Base-by-base conservation (phyloP, 306 rosid genomes). In the Lithocarpus polystachyus region DNA sequence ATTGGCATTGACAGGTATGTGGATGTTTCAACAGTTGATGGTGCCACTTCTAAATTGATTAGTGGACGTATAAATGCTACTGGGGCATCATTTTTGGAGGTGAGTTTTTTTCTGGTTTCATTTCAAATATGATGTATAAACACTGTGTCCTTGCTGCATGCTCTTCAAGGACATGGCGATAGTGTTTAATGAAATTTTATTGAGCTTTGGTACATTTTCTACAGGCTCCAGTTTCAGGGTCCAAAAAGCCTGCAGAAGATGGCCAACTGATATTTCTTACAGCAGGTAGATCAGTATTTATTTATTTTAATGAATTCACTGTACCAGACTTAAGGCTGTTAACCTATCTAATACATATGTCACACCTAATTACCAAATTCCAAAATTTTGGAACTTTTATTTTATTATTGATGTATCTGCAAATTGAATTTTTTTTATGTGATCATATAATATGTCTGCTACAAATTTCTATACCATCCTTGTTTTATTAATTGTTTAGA, bases 181-280 rank as follows among this genome's bases (percentile, higher is more conserved):
- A n/a, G n/a, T 72, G 78, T 54, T 72, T 52, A 71, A 31, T 68
- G 61, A 74, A 73, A 85, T 74, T 77, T 72, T 60, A n/a, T 52
- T 53, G 73, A 72, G 23, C 79, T 74, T 65, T 77, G 55, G 78
- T 62, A 24, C 23, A 76, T 61, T 77, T 48, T 61, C 75, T 72
- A 15, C 77, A 95, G 99, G 99, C 99, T 83, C 99, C 99, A 52
- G 99, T 95, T 84, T 95, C 99, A 24, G 98, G 98, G 67, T 95
- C 98, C 75, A 93, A 93, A 83, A 91, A 91, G 78, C 97, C 99
- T 72, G 99, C 99, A 73, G 99, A 93, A 85, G 98, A 95, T 82
- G 99, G 99, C 11, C 92, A 91, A 73, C 82, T 95, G 84, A 95
- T 95, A 78, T 95, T 95, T 90, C 99, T 95, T 64, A 87, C 99